These are phyloP conservation scores for Ensete ventricosum DNA, from an alignment of 176 grass and related monocot species.

Conservation along the genomic window DNA sequence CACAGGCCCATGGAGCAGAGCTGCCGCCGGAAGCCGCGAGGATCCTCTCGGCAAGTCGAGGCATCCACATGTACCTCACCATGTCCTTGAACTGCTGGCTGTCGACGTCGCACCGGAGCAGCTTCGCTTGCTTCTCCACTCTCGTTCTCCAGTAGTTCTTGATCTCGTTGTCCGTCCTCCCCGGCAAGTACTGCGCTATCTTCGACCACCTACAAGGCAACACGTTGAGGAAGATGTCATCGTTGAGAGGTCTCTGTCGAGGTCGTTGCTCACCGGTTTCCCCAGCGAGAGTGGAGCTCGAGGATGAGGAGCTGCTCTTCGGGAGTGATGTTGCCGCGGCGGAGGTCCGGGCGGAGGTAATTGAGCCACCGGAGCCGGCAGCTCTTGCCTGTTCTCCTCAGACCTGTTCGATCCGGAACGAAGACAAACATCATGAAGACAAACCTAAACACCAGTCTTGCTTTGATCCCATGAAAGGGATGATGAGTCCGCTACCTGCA, in stretches of 20 bases:
- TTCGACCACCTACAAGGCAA: constrained; percentile 61
- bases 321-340: constrained; percentile 7
- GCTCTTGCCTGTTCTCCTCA: constrained; percentile 5
- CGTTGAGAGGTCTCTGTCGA: too few species aligned
- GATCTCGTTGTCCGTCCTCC: constrained; percentile 94
- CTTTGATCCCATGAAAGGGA: too few species aligned
- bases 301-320: constrained; percentile 18
- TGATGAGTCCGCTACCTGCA: background rate
- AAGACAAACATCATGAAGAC: background rate
- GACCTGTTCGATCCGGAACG: background rate
- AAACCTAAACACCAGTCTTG: too few species aligned
- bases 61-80: constrained; percentile 95
- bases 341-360: constrained; percentile 10
- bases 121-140: constrained; percentile 98
- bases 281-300: constrained; percentile 8
- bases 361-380: constrained; percentile 12
- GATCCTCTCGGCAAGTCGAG: constrained; percentile 82
- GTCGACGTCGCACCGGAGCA: constrained; percentile 94
- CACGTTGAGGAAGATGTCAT: background rate
- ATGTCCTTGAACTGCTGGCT: constrained; percentile 96
- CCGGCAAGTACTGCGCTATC: constrained; percentile 88
- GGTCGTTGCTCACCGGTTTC: background rate
- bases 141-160: constrained; percentile 99
- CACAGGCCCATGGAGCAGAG: too few species aligned
- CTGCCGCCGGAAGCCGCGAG: constrained; percentile 29